Evolutionary conservation across 768 basidiomycete species (phyloP), one percentile per base, ranked within the genome.

Genomic region (Hortiboletus flavorubellus): DNA sequence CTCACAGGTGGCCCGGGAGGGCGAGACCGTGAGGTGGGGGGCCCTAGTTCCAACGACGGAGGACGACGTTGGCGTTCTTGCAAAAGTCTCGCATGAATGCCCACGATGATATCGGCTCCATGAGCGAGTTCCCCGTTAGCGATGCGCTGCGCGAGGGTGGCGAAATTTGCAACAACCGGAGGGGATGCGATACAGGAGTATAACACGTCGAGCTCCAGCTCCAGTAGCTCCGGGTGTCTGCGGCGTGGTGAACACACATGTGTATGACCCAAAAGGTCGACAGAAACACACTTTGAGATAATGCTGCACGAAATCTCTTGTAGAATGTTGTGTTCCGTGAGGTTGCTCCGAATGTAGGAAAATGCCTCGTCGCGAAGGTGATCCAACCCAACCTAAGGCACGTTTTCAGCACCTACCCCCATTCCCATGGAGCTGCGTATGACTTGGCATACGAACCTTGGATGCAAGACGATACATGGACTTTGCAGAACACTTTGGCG

Each of bases 381-480:
- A 8, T 66, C 66, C 12, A 70, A 43, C 7, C 59, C 53, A 8
- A 66, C 56, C 67, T 68, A 16, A 29, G 12, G 12, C 4, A 10
- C 6, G 1, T 2, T 23, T 9, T 11, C n/a, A 39, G 11, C 8
- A 30, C 10, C 38, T 5, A 18, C 6, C 14, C n/a, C 37, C 4
- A 0, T 5, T 10, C 16, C 15, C 18, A 7, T 21, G 33, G 33
- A 10, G 11, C 23, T 34, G 9, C 23, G 4, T 26, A 2, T 15
- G 38, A 16, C 15, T 0, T 16, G 0, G 9, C 2, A 41, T 14
- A 54, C 64, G 10, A 47, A 73, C 76, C 66, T 77, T 76, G 44
- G 59, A 59, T 0, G 77, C 75, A 1, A 78, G 63, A 34, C 77
- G 72, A 54, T 76, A 78, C 72, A 78, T 78, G 0, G 77, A 78